Evolutionary conservation across 1,284 basidiomycete genomes (phyloP).

Genomic region (Volvariella volvacea): DNA sequence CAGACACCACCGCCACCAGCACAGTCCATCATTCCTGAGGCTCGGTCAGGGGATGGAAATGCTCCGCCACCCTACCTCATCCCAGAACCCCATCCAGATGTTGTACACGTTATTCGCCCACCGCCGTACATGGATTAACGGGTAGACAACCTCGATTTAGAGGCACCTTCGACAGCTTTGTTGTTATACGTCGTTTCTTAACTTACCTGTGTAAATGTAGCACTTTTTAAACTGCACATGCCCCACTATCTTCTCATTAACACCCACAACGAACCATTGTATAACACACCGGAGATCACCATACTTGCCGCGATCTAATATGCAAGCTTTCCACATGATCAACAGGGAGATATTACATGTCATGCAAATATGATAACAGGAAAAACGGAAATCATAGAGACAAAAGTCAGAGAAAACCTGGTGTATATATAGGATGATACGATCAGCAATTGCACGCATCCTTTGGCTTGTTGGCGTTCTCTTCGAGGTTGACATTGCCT

Average conservation of each 20-base stretch:
- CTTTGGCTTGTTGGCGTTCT: conserved; percentile 59
- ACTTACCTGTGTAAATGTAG: too few species aligned
- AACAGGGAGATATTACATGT: conserved; percentile 21
- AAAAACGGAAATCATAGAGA: conserved; percentile 15
- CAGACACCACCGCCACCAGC: conserved; percentile 21
- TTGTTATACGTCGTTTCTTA: too few species aligned
- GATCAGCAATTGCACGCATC: conserved; percentile 75
- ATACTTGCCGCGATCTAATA: too few species aligned
- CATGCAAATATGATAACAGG: conserved; percentile 18
- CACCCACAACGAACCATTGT: too few species aligned
- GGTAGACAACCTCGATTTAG: not conserved
- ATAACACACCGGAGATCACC: too few species aligned
- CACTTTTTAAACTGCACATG: too few species aligned
- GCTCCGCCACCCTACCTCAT: conserved; percentile 61
- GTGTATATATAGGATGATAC: conserved; percentile 5
- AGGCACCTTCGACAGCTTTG: too few species aligned
- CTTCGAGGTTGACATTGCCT: conserved; percentile 64
- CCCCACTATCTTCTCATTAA: too few species aligned
- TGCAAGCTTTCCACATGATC: too few species aligned
- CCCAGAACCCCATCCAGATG: conserved; percentile 36
- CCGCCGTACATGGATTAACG: conserved; percentile 50
- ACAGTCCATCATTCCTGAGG: conserved; percentile 19
- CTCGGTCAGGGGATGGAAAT: conserved; percentile 31
- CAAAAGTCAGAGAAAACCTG: conserved; percentile 8
- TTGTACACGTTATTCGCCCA: conserved; percentile 42